Percentiles rank a stretch among this genome's conserved stretches.
These are phyloP conservation scores for Zygotorulaspora sp. DNA, from an alignment of 805 yeast genomes.

Conservation along the genomic window DNA sequence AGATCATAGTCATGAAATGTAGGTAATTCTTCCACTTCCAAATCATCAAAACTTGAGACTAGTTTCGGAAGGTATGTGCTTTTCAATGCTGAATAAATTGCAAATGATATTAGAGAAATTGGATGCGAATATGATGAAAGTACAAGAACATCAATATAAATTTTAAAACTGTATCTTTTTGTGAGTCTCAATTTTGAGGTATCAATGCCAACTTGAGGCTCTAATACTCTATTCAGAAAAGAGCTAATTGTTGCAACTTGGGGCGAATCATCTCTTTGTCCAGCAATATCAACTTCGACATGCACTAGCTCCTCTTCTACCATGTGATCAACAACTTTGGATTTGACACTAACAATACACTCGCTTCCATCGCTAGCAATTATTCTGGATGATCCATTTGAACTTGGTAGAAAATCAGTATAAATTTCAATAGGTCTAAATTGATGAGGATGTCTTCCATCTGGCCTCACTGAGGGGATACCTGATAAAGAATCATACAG, in stretches of 20 bases:
- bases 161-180: constrained; percentile 66
- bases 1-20: constrained; percentile 80
- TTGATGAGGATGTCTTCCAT: constrained; percentile 69
- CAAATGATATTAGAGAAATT: constrained; percentile 70
- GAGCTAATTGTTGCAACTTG: constrained; percentile 61
- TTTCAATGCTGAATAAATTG: constrained; percentile 74
- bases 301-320: constrained; percentile 51
- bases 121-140: constrained; percentile 78
- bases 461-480: constrained; percentile 71
- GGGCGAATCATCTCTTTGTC: constrained; percentile 73
- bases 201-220: constrained; percentile 40
- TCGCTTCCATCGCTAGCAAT: constrained; percentile 87
- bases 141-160: constrained; percentile 75
- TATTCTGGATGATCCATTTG: constrained; percentile 90
- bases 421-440: constrained; percentile 84
- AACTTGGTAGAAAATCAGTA: constrained; percentile 73
- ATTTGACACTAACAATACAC: constrained; percentile 85
- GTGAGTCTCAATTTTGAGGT: constrained; percentile 54
- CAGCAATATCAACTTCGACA: constrained; percentile 77
- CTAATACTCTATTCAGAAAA: constrained; percentile 39
- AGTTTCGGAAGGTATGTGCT: constrained; percentile 72
- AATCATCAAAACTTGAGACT: constrained; percentile 59
- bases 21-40: constrained; percentile 79
- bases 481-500: constrained; percentile 65
- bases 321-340: constrained; percentile 61